Base-by-base conservation (phyloP, 345 rosid species). In the Euclidium syriacum region DNA sequence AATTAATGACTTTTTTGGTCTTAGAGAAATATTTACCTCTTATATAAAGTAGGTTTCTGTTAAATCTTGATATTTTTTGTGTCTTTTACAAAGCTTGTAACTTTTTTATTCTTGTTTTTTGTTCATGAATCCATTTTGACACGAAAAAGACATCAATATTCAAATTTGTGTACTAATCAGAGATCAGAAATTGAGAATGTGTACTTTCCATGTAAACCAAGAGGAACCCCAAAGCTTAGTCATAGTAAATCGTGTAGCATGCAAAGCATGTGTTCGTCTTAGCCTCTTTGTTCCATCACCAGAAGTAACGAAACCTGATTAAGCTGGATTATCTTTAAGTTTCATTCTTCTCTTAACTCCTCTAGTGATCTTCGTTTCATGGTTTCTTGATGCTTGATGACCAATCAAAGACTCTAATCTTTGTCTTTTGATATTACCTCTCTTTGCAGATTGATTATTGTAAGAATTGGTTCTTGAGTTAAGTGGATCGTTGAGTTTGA, bases 191-290 rank as follows among this genome's bases (percentile, higher is more conserved):
- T 10, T 33, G 20, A n/a, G n/a, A n/a, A n/a, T 4, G n/a, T n/a
- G n/a, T 71, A 89, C 98, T 89, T 83, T 71, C 98, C 98, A 19
- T 82, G 88, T 73, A 87, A 82, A 38, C 96, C 95, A 11, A 85
- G 75, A 68, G 98, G 98, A 75, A 0, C 98, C 89, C 90, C 96
- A 89, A 38, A 77, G 78, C 80, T 89, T 92, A 40, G 77, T 52
- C 95, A 92, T 89, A 7, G 80, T 78, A 55, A 92, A 89, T 16
- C 96, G 83, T 78, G 89, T 92, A 4, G 94, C 85, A 63, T 83
- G 91, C 98, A 96, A 92, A 41, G 89, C 82, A 70, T 92, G 98
- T 7, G 96, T 92, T 64, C n/a, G n/a, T n/a, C 94, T 85, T 49
- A 87, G 73, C 67, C 96, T 81, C 88, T 79, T 92, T 4, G 96